Evolutionary conservation across 352 stramenopile species (phyloP), one percentile per base, ranked within the genome.

Genomic region (Globisporangium middletonii): DNA sequence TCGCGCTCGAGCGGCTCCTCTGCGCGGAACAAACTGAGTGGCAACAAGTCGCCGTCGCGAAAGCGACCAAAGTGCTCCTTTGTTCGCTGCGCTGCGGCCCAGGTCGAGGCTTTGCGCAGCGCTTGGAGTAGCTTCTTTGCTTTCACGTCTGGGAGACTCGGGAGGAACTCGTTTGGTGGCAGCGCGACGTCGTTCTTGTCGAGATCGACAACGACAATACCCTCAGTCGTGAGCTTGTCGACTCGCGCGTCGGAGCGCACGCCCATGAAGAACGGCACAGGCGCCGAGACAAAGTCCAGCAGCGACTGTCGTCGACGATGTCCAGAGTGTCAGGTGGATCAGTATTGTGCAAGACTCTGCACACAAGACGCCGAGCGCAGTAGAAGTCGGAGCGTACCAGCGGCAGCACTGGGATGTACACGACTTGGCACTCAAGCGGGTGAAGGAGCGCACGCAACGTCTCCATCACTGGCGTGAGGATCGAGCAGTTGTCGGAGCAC

Each of bases 231-330:
- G n/a, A 89, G 50, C 1, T 60, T 62, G 37, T 80, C 67, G 0
- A 79, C 66, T 4, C 67, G 58, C 12, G 69, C 53, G 33, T 82
- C 68, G 0, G 75, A 83, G 0, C 72, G 63, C 28, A 89, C 68
- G 1, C 82, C 82, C 77, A 92, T 89, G 54, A 92, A 88, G 48
- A 90, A 92, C 13, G 82, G 82, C 5, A 92, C 79, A 1, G 82
- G 82, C 4, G 82, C 78, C 7, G 71, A 84, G 7, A 89, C 70
- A 60, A 92, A 89, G 54, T 92, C 82, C 0, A 88, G 44, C 28
- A 92, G 56, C 0, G 73, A 72, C 82, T 92, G 16, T 7, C 2
- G 62, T 30, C 55, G 5, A 28, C 7, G 13, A 49, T 13, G 27
- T 38, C 13, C n/a, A 50, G n/a, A 33, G 8, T 33, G 45, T 50